Evolutionary conservation across 768 basidiomycete genomes (phyloP).

Genomic region (Basidioascus undulatus): DNA sequence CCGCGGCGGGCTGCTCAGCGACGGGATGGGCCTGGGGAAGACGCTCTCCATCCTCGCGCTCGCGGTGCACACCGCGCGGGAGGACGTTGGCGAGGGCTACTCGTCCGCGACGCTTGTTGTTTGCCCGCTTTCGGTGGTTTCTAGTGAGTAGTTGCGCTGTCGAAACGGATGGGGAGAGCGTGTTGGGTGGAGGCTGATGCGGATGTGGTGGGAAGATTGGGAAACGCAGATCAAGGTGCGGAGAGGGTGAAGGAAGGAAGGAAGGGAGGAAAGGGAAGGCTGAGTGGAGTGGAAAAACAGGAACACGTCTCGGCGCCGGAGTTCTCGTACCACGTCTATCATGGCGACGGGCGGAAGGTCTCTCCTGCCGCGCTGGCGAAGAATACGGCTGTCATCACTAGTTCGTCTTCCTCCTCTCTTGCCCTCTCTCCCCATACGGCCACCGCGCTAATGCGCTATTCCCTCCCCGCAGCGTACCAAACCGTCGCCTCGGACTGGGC

Average conservation of each 20-base stretch:
- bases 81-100: constrained; percentile 10
- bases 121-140: constrained; percentile 55
- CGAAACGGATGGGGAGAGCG: constrained; percentile 10
- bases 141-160: constrained; percentile 25
- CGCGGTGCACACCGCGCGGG: constrained; percentile 30
- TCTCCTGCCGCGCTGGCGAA: constrained; percentile 33
- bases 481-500: constrained; percentile 24
- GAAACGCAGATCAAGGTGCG: constrained; percentile 58
- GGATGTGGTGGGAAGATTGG: constrained; percentile 24
- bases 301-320: constrained; percentile 39
- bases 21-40: constrained; percentile 63
- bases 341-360: constrained; percentile 38
- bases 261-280: too few species aligned
- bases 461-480: constrained; percentile 26
- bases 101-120: constrained; percentile 24
- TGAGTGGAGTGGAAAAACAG: too few species aligned
- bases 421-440: background rate
- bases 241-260: too few species aligned
- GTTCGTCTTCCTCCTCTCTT: constrained; percentile 15
- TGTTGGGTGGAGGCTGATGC: constrained; percentile 1
- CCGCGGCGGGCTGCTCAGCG: constrained; percentile 20
- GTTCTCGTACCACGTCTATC: constrained; percentile 38
- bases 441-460: background rate
- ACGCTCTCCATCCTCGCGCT: constrained; percentile 71
- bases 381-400: constrained; percentile 60